Percentiles rank a stretch among this genome's conserved stretches.
Evolutionary conservation across 164 flowering plant genomes (phyloP).

Genomic region (Liriodendron chinense): DNA sequence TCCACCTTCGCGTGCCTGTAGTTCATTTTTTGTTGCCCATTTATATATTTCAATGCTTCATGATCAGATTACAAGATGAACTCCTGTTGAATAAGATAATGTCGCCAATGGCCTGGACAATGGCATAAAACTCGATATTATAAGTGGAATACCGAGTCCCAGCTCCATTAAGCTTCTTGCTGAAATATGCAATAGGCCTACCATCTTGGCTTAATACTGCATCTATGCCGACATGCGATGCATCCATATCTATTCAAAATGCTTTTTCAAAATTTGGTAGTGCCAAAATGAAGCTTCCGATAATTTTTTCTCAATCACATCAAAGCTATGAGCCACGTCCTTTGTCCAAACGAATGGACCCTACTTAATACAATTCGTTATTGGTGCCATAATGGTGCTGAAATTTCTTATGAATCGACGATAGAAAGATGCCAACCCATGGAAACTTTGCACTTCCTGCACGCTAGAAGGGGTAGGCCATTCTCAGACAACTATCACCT

Average conservation of each 20-base stretch:
- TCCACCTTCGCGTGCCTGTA: not conserved
- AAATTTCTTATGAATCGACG: not conserved
- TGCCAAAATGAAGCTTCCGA: not conserved
- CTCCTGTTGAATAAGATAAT: not conserved
- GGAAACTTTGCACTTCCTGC: slow-evolving; percentile 1
- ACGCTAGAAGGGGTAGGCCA: not conserved
- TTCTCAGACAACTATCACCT: not conserved
- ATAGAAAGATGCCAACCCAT: slow-evolving; percentile 7
- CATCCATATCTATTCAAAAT: not conserved
- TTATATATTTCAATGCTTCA: not conserved
- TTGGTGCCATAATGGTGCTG: not conserved
- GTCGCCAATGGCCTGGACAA: not conserved
- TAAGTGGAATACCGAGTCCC: not conserved
- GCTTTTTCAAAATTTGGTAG: not conserved
- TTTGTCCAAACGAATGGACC: not conserved
- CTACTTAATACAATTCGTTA: not conserved
- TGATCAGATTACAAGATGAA: slow-evolving; percentile 1
- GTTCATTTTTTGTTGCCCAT: not conserved
- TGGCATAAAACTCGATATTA: slow-evolving; percentile 5
- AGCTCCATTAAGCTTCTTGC: not conserved
- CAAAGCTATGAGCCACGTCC: not conserved
- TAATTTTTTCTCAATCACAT: not conserved
- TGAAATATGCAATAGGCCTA: not conserved
- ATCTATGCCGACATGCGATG: not conserved
- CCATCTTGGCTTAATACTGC: not conserved